A percentile compares a stretch with the other conserved stretches of the same genome.
These are phyloP conservation scores for Rhizoclosmatium sp. DNA, from an alignment of 192 early-diverging fungal genomes.

Conservation along the genomic window DNA sequence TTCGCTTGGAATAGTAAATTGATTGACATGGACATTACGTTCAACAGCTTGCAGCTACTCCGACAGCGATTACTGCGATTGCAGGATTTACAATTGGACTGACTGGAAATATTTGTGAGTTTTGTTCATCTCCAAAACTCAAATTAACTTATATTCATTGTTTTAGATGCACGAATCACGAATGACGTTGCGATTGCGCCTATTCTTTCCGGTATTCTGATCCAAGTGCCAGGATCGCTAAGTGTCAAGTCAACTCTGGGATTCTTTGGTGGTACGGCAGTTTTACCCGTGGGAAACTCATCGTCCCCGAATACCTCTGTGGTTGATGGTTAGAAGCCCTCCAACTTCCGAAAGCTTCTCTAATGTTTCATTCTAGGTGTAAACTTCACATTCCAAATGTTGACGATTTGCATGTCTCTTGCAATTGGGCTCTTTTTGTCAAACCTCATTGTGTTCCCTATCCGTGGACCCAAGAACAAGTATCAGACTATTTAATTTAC, in stretches of 20 bases:
- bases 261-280: conserved; percentile 50
- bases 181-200: conserved; percentile 80
- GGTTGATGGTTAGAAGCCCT: conserved; percentile 16
- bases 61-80: conserved; percentile 58
- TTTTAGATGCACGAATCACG: conserved; percentile 69
- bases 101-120: conserved; percentile 67
- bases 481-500: conserved; percentile 46
- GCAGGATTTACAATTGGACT: conserved; percentile 82
- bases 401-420: conserved; percentile 52
- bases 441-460: conserved; percentile 50
- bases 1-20: too few relatives aligned
- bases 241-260: conserved; percentile 70
- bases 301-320: not conserved
- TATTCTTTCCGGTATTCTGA: conserved; percentile 81
- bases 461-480: conserved; percentile 48
- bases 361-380: conserved; percentile 34
- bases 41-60: conserved; percentile 52
- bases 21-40: too few relatives aligned
- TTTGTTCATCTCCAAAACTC: not conserved
- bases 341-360: too few relatives aligned
- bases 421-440: conserved; percentile 55
- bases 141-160: not conserved
- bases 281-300: not conserved
- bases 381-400: conserved; percentile 55
- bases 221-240: conserved; percentile 84